Conservation (phyloP, 2,329 filamentous ascomycete species). For the Cladosporium oxysporum region DNA sequence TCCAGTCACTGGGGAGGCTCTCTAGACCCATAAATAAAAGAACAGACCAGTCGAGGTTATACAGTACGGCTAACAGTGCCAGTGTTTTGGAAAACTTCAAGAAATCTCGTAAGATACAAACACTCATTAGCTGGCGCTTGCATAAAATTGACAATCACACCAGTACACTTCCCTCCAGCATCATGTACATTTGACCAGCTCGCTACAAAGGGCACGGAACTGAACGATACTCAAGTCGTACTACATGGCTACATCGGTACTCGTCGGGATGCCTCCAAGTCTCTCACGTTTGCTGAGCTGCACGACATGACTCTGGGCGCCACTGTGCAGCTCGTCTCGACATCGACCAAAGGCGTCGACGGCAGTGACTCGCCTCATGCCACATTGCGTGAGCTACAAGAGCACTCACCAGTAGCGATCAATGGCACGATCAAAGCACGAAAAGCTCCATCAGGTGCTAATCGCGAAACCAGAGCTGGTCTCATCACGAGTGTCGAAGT, state of each 20-base stretch:
- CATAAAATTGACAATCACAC: background rate
- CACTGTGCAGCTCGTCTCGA: conserved; percentile 41
- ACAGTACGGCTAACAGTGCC: background rate
- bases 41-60: background rate
- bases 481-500: conserved; percentile 56
- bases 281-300: conserved; percentile 69
- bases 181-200: conserved; percentile 41
- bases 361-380: conserved; percentile 31
- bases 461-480: conserved; percentile 11
- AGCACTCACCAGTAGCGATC: conserved; percentile 57
- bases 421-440: conserved; percentile 51
- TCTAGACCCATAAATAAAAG: background rate
- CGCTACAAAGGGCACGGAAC: conserved; percentile 27
- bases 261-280: conserved; percentile 66
- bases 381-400: conserved; percentile 28
- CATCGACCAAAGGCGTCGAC: conserved; percentile 29
- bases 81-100: conserved; percentile 33
- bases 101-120: conserved; percentile 22
- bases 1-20: background rate
- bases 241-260: conserved; percentile 73
- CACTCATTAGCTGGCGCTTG: no score
- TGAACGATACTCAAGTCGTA: conserved; percentile 47
- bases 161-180: conserved; percentile 45
- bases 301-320: conserved; percentile 44
- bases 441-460: conserved; percentile 37